Evolutionary conservation across 768 basidiomycete species (phyloP), one percentile per base, ranked within the genome.

Genomic region (Russula virescens): DNA sequence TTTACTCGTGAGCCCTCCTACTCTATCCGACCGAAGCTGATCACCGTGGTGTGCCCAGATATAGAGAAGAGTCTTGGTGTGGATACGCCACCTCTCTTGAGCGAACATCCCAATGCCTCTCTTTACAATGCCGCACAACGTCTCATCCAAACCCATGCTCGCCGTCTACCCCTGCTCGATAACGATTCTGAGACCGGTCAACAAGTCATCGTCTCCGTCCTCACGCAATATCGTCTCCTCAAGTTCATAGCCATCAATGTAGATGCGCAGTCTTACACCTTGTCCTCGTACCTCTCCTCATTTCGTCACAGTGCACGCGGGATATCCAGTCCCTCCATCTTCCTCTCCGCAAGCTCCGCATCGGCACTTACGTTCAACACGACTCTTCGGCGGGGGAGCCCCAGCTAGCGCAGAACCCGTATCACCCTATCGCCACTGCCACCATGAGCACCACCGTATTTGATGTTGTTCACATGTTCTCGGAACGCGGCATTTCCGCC

Each of bases 221-320:
- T 99, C 60, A 99, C 97, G 0, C 97, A 98, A 74, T 99, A 99
- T 71, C 85, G 97, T 40, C 88, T 98, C 18, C 87, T 99, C 76
- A 98, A 98, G 75, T 98, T 98, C 74, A 95, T 99, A 63, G 86
- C 97, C 38, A 95, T 96, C 71, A 99, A 98, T 75, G 96, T 96
- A 70, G n/a, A 60, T 84, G 76, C 23, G 19, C 35, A n/a, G 38
- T 48, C 58, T 38, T 18, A 16, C 46, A 61, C 52, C 60, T 45
- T 64, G 55, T 50, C 13, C 13, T 38, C 25, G 23, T 42, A 11
- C 23, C 28, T 38, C 11, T 51, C 16, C 45, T 58, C 53, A 55
- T 55, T 25, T 19, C n/a, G 42, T 21, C 42, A 1, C 64, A 98
- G 95, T 97, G 95, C 73, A 82, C 83, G 51, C 84, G 83, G 69